These are phyloP conservation scores for Pichia sp. DNA, from an alignment of 1,139 yeast species.

Conservation along the genomic window DNA sequence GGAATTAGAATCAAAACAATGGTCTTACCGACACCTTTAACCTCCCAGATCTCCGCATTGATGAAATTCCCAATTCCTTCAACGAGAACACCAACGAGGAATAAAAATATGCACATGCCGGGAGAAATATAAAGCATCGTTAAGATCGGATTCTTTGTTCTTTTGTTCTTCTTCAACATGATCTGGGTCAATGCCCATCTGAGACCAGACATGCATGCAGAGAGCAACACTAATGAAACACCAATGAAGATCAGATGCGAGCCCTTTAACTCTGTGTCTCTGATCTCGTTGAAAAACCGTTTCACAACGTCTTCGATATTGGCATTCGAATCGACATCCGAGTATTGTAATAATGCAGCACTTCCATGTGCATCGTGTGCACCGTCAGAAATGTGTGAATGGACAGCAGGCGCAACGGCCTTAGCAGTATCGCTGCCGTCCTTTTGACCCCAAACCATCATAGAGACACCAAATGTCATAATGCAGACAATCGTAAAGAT, in stretches of 20 bases:
- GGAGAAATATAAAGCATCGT: constrained; percentile 92
- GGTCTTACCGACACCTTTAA: constrained; percentile 55
- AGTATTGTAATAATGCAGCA: neutral
- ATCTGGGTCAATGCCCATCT: constrained; percentile 96
- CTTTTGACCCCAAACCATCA: constrained; percentile 66
- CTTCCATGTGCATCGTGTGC: no score
- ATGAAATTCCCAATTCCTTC: constrained; percentile 65
- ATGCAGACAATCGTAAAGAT: constrained; percentile 65
- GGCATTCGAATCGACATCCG: neutral
- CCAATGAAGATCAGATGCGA: constrained; percentile 44
- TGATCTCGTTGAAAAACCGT: neutral
- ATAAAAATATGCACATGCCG: constrained; percentile 65
- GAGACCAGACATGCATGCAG: constrained; percentile 82
- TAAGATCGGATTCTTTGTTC: constrained; percentile 70
- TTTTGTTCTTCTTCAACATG: constrained; percentile 58
- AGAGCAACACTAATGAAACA: constrained; percentile 66
- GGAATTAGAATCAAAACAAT: constrained; percentile 66
- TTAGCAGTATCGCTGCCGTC: constrained; percentile 11
- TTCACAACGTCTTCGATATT: neutral
- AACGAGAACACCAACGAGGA: constrained; percentile 56
- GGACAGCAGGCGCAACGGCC: no score
- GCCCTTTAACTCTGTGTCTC: neutral
- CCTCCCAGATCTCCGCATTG: constrained; percentile 59
- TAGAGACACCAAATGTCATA: constrained; percentile 79
- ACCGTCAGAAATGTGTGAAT: no score